Percentiles rank a stretch among this genome's conserved stretches.
These are phyloP conservation scores for Rhododendron henanense DNA, from an alignment of 148 eudicot genomes.

Conservation along the genomic window DNA sequence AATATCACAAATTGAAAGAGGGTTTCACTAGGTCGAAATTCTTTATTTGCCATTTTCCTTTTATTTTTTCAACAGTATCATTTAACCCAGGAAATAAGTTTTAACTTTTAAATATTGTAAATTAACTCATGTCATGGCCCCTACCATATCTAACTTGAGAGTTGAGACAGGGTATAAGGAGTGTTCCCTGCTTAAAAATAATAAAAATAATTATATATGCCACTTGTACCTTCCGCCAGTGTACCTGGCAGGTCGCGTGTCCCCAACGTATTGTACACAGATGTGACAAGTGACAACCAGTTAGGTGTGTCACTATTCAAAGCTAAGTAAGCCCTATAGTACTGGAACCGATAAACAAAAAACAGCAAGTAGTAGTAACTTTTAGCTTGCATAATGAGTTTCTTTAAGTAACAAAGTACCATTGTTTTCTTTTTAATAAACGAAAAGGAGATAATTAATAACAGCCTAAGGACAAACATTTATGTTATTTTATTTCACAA, in stretches of 20 bases:
- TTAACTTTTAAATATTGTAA: neutral
- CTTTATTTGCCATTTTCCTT: neutral
- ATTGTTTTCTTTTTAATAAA: neutral
- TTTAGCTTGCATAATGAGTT: neutral
- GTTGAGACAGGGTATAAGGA: neutral
- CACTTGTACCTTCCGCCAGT: neutral
- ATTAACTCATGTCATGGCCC: neutral
- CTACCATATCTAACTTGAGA: neutral
- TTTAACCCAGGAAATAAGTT: neutral
- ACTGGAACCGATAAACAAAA: neutral
- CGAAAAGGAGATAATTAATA: neutral
- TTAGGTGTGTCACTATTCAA: neutral
- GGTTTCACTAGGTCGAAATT: neutral
- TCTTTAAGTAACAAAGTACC: neutral
- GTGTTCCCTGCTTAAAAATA: neutral
- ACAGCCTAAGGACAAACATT: neutral
- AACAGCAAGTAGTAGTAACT: neutral
- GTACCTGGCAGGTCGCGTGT: neutral
- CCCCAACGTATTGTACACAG: neutral
- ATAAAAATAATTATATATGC: neutral
- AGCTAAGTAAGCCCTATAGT: neutral
- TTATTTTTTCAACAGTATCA: neutral
- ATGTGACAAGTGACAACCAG: neutral
- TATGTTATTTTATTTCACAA: neutral
- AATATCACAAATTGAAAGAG: neutral